Evolutionary conservation across 148 eudicot genomes (phyloP).

Genomic region (Cornus suecica): DNA sequence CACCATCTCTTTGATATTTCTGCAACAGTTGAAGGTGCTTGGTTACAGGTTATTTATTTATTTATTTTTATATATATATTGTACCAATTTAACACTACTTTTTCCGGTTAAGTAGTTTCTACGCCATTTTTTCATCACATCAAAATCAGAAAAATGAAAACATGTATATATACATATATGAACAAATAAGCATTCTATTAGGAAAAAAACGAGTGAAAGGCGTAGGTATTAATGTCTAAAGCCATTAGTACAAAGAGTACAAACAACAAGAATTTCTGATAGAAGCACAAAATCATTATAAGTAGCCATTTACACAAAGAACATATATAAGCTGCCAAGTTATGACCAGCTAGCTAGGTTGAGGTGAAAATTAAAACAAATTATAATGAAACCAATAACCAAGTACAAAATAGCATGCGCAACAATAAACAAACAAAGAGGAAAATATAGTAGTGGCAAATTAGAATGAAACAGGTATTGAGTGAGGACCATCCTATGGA

Average conservation of each 20-base stretch:
- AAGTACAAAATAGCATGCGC: slow-evolving; percentile 29
- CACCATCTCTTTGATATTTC: background rate
- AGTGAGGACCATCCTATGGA: slow-evolving; percentile 18
- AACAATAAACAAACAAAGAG: background rate
- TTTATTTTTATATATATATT: no score
- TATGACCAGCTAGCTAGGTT: background rate
- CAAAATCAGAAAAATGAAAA: background rate
- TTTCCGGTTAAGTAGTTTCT: no score
- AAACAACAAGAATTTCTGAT: background rate
- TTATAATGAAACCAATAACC: background rate
- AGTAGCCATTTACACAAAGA: background rate
- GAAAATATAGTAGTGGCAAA: background rate
- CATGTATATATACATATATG: no score
- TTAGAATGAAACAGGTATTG: background rate
- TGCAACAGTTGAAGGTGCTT: no score
- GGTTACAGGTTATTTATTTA: no score
- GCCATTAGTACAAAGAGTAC: background rate
- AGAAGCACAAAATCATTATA: background rate
- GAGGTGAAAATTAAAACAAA: background rate
- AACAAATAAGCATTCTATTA: no score
- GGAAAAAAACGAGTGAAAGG: background rate
- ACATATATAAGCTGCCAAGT: no score
- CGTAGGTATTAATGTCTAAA: no score
- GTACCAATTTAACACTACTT: no score
- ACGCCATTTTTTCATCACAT: background rate